Evolutionary conservation across 2,329 filamentous ascomycete genomes (phyloP), one percentile per base, ranked within the genome.

Genomic region (Zymoseptoria crescenta): DNA sequence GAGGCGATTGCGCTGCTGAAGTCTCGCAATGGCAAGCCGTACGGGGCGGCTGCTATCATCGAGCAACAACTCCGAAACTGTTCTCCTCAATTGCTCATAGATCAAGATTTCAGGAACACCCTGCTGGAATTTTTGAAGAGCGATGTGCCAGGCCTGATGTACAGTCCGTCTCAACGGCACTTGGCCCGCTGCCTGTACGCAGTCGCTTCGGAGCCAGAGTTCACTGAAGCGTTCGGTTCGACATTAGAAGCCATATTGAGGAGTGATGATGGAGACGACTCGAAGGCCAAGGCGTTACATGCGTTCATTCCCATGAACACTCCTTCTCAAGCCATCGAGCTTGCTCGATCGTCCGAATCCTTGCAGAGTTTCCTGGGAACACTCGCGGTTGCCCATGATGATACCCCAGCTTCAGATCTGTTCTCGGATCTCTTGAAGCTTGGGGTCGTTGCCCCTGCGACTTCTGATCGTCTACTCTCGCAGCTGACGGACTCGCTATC

Each of bases 161-260:
- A 81, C 1, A 91, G 89, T 0, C 83, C 88, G 0, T 92, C 90
- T 1, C 83, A 84, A 0, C 73, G 81, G 1, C 81, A 86, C 55
- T 72, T 96, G 0, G 76, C 91, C 7, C 82, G 85, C 0, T 83
- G 85, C 9, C 76, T 96, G 0, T 81, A 85, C 53, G 72, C 81
- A 0, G 76, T 74, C 27, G 66, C 69, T 4, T 63, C 69, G 1
- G 65, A 71, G 10, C n/a, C 72, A 62, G 56, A 67, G 68, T 65
- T 74, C 75, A 51, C 64, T 69, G 60, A 69, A 57, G 58, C 64
- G 6, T 72, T 70, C 49, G 30, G 62, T 8, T 56, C 53, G 21
- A 63, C 63, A 8, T 35, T 73, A 19, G 48, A 58, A 10, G 49
- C 41, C 6, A 52, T 68, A 3, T 49, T 68, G 10, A 55, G 65